These are phyloP conservation scores for Dothideomycetes sp. DNA, from an alignment of 2,329 filamentous ascomycete genomes.

Conservation along the genomic window DNA sequence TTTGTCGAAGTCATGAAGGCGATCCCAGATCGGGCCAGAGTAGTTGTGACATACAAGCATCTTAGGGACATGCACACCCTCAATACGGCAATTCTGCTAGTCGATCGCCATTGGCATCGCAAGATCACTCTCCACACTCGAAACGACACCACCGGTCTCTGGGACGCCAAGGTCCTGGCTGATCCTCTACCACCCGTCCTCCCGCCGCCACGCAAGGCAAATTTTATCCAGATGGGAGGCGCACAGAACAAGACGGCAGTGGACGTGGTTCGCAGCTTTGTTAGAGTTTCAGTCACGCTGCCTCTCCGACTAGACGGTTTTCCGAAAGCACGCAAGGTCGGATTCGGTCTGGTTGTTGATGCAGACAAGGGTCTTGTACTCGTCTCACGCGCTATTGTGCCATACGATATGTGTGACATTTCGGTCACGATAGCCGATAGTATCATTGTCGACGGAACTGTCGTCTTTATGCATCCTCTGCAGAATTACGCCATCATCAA, in stretches of 20 bases:
- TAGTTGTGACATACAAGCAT: constrained; percentile 94
- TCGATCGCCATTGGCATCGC: constrained; percentile 90
- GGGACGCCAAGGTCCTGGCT: constrained; percentile 85
- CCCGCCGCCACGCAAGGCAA: constrained; percentile 64
- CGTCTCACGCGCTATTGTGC: constrained; percentile 86
- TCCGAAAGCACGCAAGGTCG: constrained; percentile 84
- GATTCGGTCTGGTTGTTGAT: constrained; percentile 94
- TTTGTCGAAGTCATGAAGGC: constrained; percentile 85
- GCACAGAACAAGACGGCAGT: constrained; percentile 83
- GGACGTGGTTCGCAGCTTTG: constrained; percentile 87
- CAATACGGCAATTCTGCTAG: constrained; percentile 81
- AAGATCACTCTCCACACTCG: constrained; percentile 89
- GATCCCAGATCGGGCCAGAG: constrained; percentile 70
- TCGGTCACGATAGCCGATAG: constrained; percentile 94
- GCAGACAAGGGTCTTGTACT: constrained; percentile 91
- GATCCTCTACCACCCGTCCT: constrained; percentile 66
- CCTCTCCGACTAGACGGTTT: constrained; percentile 97
- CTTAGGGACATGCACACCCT: constrained; percentile 88
- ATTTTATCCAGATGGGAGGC: constrained; percentile 86
- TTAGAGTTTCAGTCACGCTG: constrained; percentile 85
- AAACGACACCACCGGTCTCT: constrained; percentile 81
- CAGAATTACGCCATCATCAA: constrained; percentile 95
- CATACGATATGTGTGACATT: constrained; percentile 94
- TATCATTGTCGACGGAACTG: constrained; percentile 85
- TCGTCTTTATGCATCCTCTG: constrained; percentile 89